phyloP scores from a whole-genome alignment of 495 filamentous ascomycete species.

The Immersiella caudata region DNA sequence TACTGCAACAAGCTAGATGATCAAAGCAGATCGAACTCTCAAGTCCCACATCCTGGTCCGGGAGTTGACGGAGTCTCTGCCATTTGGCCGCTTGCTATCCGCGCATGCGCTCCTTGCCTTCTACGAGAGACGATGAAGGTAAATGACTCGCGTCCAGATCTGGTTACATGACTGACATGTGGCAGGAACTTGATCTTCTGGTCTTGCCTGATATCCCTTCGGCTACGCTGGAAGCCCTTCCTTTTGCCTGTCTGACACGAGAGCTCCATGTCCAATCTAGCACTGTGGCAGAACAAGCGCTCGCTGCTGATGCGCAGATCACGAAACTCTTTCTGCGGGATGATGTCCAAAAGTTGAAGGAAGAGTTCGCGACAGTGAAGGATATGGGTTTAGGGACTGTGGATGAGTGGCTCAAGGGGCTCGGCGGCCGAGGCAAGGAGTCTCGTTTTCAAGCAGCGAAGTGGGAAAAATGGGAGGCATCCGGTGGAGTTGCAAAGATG shows the following conservation, averaged over 20 bases:
- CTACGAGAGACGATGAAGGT: constrained; percentile 61
- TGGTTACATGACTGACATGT: constrained; percentile 25
- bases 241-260: constrained; percentile 64
- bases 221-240: constrained; percentile 60
- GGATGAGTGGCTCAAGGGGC: constrained; percentile 76
- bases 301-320: constrained; percentile 52
- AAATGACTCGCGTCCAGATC: constrained; percentile 51
- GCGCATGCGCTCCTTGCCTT: constrained; percentile 66
- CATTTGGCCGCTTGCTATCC: constrained; percentile 68
- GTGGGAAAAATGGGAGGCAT: constrained; percentile 71
- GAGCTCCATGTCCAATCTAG: constrained; percentile 59
- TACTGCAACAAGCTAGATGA: constrained; percentile 48
- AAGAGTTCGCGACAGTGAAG: constrained; percentile 60
- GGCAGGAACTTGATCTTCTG: constrained; percentile 67
- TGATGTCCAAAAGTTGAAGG: constrained; percentile 58
- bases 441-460: constrained; percentile 58
- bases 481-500: constrained; percentile 49
- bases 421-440: constrained; percentile 61
- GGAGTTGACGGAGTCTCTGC: constrained; percentile 53
- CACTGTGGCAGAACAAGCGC: constrained; percentile 50
- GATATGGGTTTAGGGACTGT: constrained; percentile 61
- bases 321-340: constrained; percentile 63
- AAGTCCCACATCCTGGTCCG: constrained; percentile 56
- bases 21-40: constrained; percentile 23
- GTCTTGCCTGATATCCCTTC: constrained; percentile 60